Percentiles rank a stretch among this genome's conserved stretches.
Conservation (phyloP, 192 early-diverging fungal genomes). For the Pilaira anomala region DNA sequence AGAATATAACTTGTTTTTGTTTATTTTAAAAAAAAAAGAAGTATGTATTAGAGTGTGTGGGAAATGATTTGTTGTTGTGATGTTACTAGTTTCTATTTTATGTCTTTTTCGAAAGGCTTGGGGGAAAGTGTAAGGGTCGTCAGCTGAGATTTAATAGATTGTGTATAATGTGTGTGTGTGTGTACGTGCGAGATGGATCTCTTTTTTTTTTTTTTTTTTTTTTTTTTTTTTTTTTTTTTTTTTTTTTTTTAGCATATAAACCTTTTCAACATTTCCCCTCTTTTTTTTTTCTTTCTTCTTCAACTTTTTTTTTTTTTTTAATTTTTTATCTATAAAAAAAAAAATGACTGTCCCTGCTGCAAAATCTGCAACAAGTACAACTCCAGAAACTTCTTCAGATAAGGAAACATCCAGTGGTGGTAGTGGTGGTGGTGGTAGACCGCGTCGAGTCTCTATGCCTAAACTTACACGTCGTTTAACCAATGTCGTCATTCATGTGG, state of each 20-base stretch:
- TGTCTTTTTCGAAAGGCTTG: no score
- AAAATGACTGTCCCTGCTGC: no score
- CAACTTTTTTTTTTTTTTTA: not conserved
- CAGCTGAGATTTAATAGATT: not conserved
- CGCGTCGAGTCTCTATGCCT: slow-evolving; percentile 10
- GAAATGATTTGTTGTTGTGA: no score
- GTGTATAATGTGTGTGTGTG: not conserved
- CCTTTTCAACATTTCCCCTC: not conserved
- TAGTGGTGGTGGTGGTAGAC: no score
- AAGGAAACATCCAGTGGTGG: no score
- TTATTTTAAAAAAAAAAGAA: no score
- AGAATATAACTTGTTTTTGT: no score
- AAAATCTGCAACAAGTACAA: no score
- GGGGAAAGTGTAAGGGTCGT: not conserved
- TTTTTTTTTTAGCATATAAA: not conserved
- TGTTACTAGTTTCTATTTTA: no score
- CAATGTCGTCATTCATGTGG: slow-evolving; percentile 8
- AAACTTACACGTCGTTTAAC: slow-evolving; percentile 19
- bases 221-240: slow-evolving; percentile 2
- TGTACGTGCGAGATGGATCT: no score
- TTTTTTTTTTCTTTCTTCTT: not conserved
- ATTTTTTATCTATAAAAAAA: no score
- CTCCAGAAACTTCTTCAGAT: no score
- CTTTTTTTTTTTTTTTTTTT: not conserved
- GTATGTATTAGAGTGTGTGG: not conserved